Base-by-base conservation (phyloP, 2,329 filamentous ascomycete genomes). In the Exophiala alcalophila region DNA sequence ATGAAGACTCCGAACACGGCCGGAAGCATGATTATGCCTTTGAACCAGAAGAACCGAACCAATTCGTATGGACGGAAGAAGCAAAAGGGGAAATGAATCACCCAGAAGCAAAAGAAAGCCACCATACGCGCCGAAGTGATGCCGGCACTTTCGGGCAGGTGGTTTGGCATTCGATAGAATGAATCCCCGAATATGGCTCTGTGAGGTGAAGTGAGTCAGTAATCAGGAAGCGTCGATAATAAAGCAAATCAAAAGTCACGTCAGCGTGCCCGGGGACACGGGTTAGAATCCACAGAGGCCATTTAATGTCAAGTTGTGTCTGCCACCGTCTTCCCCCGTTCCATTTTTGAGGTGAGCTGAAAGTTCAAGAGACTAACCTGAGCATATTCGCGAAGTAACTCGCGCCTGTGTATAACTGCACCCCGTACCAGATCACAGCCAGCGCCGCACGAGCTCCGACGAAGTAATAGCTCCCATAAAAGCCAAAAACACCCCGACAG, bases 41-140 rank as follows among this genome's bases (percentile, higher is more conserved):
- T 71, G 59, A 70, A 61, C 54, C 62, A 66, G 59, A 72, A 73
- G 57, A 72, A 69, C 36, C 57, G 58, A n/a, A 61, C 55, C 12
- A 72, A 52, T 50, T 71, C 66, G 50, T 71, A 68, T 8, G 70
- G 69, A 10, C 68, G 60, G 44, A 71, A 63, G 26, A 65, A 60
- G 14, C 62, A 63, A 49, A 72, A 68, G 3, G 67, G 59, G 60
- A 68, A 55, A 44, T 67, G 65, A 35, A 64, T 53, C 20, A 64
- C 44, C 65, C 65, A 68, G 45, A 61, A 64, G 12, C 67, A 50
- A 40, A 67, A 63, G 38, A 64, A 66, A 1, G 61, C 57, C 29
- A 64, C 56, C n/a, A 68, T 59, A 15, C 57, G 52, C 35, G 58
- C 58, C 1, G 62, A 61, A 0, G 61, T 63, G 28, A 68, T 59